Conservation (phyloP, 2,329 filamentous ascomycete species). For the Bimuria novae-zelandiae region DNA sequence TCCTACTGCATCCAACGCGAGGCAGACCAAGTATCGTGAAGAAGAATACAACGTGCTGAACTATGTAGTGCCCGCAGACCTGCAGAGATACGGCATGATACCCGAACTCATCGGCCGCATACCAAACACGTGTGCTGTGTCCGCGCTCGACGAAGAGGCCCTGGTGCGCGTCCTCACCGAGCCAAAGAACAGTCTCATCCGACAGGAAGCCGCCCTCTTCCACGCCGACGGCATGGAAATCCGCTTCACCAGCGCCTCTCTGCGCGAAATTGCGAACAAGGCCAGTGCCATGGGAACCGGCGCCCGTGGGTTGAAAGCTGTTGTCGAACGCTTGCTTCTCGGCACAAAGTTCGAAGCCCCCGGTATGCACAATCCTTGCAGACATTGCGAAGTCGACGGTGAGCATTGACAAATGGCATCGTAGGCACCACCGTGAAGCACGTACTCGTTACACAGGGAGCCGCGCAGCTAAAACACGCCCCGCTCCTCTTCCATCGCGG, state of each 20-base stretch:
- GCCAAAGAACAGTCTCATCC: slow-evolving; percentile 83
- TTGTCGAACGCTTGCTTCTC: slow-evolving; percentile 53
- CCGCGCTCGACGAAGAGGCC: slow-evolving; percentile 68
- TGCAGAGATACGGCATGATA: slow-evolving; percentile 88
- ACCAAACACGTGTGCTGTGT: slow-evolving; percentile 85
- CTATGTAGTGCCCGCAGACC: slow-evolving; percentile 72
- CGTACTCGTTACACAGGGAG: slow-evolving; percentile 52
- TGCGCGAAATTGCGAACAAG: slow-evolving; percentile 80
- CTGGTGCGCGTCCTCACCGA: slow-evolving; percentile 90
- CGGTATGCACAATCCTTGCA: slow-evolving; percentile 26
- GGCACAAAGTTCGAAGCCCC: slow-evolving; percentile 56
- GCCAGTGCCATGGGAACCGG: slow-evolving; percentile 74
- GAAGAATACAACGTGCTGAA: slow-evolving; percentile 64
- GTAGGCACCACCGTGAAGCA: slow-evolving; percentile 50
- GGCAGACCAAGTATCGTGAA: slow-evolving; percentile 23
- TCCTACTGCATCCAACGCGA: slow-evolving; percentile 24
- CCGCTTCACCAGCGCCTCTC: slow-evolving; percentile 78
- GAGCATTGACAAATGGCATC: not conserved
- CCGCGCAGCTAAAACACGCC: slow-evolving; percentile 48
- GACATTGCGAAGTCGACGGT: not conserved
- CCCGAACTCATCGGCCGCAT: slow-evolving; percentile 95
- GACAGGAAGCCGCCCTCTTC: slow-evolving; percentile 89
- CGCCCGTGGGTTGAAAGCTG: slow-evolving; percentile 53
- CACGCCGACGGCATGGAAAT: slow-evolving; percentile 77
- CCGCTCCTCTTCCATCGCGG: slow-evolving; percentile 52